Evolutionary conservation across 2,329 filamentous ascomycete species (phyloP).

Genomic region (Aureobasidium musti): DNA sequence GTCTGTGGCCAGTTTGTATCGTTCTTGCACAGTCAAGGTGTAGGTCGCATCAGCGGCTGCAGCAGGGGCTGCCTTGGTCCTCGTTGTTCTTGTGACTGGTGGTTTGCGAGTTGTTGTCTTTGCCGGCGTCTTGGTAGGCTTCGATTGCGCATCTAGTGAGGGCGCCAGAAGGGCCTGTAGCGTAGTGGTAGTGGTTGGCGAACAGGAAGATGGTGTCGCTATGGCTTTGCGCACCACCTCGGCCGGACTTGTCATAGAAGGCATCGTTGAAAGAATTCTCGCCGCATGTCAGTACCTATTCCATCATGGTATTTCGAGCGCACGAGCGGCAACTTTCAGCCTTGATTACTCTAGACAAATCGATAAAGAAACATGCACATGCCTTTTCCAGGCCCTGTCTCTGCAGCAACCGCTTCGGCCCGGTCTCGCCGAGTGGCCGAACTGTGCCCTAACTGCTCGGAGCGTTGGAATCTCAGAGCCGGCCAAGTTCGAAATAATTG

Average conservation of each 20-base stretch:
- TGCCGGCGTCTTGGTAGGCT: conserved; percentile 5
- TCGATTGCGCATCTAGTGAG: background rate
- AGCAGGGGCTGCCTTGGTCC: background rate
- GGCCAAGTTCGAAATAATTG: conserved; percentile 1
- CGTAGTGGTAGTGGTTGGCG: conserved; percentile 12
- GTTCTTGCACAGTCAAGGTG: conserved; percentile 59
- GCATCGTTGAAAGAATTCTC: conserved; percentile 9
- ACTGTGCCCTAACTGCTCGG: conserved; percentile 16
- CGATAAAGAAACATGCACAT: conserved; percentile 26
- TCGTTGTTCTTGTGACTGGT: background rate
- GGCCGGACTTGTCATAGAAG: background rate
- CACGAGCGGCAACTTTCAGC: conserved; percentile 9
- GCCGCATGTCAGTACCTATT: conserved; percentile 18
- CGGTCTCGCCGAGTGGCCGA: background rate
- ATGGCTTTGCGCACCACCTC: conserved; percentile 23
- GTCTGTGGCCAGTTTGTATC: conserved; percentile 68
- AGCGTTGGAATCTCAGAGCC: conserved; percentile 19
- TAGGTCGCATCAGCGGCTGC: conserved; percentile 34
- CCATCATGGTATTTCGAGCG: conserved; percentile 12
- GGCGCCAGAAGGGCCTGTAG: conserved; percentile 7
- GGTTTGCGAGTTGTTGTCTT: conserved; percentile 4
- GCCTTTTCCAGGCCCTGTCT: conserved; percentile 2
- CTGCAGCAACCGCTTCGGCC: conserved; percentile 27
- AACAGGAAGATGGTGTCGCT: conserved; percentile 13
- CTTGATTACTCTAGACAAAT: background rate